phyloP scores from a whole-genome alignment of 139 green algal genomes.

The Picochlorum sp. region DNA sequence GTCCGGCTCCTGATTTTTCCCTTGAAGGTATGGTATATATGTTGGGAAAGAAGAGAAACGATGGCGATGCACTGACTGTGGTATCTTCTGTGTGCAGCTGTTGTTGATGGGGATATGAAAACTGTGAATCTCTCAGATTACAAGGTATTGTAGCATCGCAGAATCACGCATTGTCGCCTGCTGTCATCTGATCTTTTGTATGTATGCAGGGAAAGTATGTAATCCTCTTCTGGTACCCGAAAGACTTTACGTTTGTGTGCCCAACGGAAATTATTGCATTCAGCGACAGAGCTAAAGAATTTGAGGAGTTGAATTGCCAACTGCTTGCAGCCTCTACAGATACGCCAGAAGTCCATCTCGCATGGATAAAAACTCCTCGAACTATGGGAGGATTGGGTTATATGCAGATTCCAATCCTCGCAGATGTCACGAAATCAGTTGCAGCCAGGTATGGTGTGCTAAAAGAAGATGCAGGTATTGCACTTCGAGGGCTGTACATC shows the following conservation, averaged over 20 bases:
- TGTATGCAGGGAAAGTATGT: slow-evolving; percentile 35
- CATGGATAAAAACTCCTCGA: slow-evolving; percentile 71
- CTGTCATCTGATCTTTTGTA: too few species aligned
- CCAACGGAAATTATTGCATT: slow-evolving; percentile 85
- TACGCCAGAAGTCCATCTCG: slow-evolving; percentile 72
- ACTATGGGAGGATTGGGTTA: slow-evolving; percentile 62
- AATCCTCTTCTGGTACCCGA: slow-evolving; percentile 66
- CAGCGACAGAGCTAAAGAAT: slow-evolving; percentile 70
- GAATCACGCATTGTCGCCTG: too few species aligned
- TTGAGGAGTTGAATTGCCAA: slow-evolving; percentile 64
- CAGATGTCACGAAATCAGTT: slow-evolving; percentile 66
- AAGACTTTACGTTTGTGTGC: slow-evolving; percentile 47
- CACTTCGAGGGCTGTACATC: slow-evolving; percentile 82
- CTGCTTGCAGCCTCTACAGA: slow-evolving; percentile 71
- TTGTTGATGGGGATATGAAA: slow-evolving; percentile 56
- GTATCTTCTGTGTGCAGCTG: slow-evolving; percentile 32
- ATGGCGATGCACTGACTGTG: neutral
- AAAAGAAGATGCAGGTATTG: slow-evolving; percentile 60
- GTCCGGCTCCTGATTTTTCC: slow-evolving; percentile 41
- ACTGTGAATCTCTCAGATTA: slow-evolving; percentile 51
- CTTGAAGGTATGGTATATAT: neutral
- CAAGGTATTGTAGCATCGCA: slow-evolving; percentile 6
- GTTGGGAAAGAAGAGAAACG: neutral
- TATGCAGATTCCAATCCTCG: slow-evolving; percentile 76
- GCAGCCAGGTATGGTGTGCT: slow-evolving; percentile 61